Conservation (phyloP, 2,329 filamentous ascomycete genomes). For the Hypoxylon sp. region DNA sequence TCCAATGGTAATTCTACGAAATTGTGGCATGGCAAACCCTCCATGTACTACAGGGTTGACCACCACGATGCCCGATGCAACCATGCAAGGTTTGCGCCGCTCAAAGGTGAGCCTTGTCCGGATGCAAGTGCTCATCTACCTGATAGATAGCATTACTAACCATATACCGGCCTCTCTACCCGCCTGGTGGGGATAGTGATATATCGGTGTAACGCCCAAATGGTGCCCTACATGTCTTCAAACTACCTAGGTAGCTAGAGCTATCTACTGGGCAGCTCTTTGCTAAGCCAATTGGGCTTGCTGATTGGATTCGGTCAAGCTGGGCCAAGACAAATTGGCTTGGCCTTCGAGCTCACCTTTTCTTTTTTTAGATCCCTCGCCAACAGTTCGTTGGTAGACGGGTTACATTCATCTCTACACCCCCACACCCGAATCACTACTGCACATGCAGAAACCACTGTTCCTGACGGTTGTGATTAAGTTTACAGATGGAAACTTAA, state of each 20-base stretch:
- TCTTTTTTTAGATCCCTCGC: constrained; percentile 42
- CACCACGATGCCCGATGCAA: constrained; percentile 20
- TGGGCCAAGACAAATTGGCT: constrained; percentile 33
- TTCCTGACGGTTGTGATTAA: constrained; percentile 41
- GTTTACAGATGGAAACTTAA: constrained; percentile 23
- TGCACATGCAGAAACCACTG: constrained; percentile 25
- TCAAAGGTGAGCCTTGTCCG: constrained; percentile 16
- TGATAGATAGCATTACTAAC: constrained; percentile 24
- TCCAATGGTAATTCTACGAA: constrained; percentile 29
- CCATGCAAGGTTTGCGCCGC: constrained; percentile 17
- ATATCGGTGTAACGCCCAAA: constrained; percentile 27
- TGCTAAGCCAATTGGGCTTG: constrained; percentile 19
- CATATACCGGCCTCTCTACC: constrained; percentile 17
- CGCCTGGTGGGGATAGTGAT: constrained; percentile 24
- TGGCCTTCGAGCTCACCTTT: constrained; percentile 21
- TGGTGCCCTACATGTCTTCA: constrained; percentile 9
- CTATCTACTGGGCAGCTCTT: constrained; percentile 22
- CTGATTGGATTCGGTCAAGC: constrained; percentile 35
- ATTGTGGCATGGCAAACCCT: constrained; percentile 27
- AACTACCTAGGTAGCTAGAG: not conserved
- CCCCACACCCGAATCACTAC: constrained; percentile 38
- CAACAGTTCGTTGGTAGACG: constrained; percentile 25
- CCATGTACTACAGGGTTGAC: constrained; percentile 26
- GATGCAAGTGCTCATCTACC: constrained; percentile 4
- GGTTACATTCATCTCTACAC: constrained; percentile 36